Percentiles rank a stretch among this genome's conserved stretches.
phyloP scores from a whole-genome alignment of 306 rosid species.

The Quercus ilex region DNA sequence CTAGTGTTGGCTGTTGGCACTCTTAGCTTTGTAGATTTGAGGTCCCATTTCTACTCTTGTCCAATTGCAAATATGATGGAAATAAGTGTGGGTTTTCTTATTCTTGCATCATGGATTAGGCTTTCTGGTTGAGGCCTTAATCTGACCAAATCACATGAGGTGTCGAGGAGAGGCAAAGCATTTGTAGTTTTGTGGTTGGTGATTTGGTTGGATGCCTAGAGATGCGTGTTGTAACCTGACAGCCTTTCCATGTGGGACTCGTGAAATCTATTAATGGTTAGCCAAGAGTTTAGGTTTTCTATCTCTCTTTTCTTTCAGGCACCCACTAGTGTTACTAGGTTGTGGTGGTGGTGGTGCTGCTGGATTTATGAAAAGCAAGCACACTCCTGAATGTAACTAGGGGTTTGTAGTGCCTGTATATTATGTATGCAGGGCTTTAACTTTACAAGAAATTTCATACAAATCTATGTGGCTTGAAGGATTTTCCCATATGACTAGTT shows the following conservation, averaged over 20 bases:
- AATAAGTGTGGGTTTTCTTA: background rate
- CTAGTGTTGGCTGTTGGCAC: background rate
- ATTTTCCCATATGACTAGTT: slow-evolving; percentile 52
- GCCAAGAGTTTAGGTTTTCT: background rate
- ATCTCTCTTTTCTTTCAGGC: background rate
- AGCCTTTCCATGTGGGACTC: background rate
- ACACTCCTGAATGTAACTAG: background rate
- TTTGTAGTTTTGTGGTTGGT: background rate
- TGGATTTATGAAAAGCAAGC: background rate
- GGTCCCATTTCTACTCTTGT: background rate
- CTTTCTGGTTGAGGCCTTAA: background rate
- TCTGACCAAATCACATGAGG: background rate
- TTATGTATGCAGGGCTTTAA: slow-evolving; percentile 7
- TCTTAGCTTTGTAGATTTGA: background rate
- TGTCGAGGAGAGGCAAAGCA: background rate
- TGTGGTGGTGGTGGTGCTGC: background rate
- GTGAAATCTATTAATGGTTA: background rate
- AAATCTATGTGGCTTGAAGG: slow-evolving; percentile 37
- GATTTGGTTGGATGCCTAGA: background rate
- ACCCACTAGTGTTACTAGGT: background rate
- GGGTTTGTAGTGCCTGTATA: background rate
- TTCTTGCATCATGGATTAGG: background rate
- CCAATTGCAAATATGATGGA: background rate
- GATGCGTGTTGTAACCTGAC: background rate
- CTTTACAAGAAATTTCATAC: slow-evolving; percentile 30